Evolutionary conservation across 257 asterid species (phyloP).

Genomic region (Coffea eugenioides): DNA sequence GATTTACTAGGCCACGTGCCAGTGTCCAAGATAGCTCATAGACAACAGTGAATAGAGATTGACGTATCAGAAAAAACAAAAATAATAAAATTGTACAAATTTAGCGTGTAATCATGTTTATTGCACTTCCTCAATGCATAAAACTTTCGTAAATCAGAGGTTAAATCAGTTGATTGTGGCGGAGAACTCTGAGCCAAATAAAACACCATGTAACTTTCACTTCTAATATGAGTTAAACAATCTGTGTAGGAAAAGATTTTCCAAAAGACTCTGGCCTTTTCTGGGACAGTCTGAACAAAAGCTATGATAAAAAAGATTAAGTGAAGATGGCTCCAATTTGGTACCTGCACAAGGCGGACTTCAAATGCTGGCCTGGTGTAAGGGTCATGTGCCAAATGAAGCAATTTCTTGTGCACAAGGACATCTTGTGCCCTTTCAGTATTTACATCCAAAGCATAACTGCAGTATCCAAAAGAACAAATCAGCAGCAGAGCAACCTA

Average conservation of each 20-base stretch:
- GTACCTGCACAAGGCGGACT: conserved; percentile 84
- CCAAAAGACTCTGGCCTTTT: conserved; percentile 5
- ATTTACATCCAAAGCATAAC: conserved; percentile 87
- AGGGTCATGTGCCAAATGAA: conserved; percentile 71
- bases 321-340: not conserved
- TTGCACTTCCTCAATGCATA: not conserved
- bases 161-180: not conserved
- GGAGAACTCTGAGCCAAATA: not conserved
- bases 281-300: not conserved
- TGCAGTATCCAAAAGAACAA: conserved; percentile 24
- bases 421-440: conserved; percentile 86
- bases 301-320: not conserved
- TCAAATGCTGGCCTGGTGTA: conserved; percentile 76
- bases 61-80: not conserved
- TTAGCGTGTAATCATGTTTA: not conserved
- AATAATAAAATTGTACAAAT: not conserved
- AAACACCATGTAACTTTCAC: not conserved
- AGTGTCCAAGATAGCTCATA: not conserved
- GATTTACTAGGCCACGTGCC: not conserved
- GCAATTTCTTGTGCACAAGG: conserved; percentile 74
- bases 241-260: conserved; percentile 1
- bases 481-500: not conserved
- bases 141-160: not conserved
- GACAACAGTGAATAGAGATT: not conserved
- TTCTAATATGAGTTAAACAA: not conserved